Conservation (phyloP, 2,329 filamentous ascomycete species). For the Diaporthe longicolla region DNA sequence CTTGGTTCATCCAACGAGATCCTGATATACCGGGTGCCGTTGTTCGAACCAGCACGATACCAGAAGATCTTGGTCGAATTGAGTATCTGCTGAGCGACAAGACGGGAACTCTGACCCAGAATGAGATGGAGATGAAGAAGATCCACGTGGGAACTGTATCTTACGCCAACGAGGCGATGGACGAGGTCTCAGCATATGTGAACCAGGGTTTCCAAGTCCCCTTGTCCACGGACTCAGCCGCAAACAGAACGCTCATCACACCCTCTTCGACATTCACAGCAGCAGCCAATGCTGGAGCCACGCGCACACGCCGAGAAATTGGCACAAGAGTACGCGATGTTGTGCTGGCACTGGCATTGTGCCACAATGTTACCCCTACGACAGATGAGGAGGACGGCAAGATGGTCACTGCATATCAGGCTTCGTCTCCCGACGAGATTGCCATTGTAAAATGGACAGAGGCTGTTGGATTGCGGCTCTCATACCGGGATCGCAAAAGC, state of each 20-base stretch:
- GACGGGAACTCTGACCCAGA: conserved; percentile 97
- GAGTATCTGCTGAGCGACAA: conserved; percentile 98
- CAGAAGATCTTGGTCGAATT: conserved; percentile 94
- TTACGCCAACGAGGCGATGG: conserved; percentile 99
- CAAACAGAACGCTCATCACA: conserved; percentile 74
- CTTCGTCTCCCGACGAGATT: conserved; percentile 97
- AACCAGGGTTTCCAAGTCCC: conserved; percentile 82
- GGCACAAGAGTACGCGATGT: conserved; percentile 93
- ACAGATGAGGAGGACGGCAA: conserved; percentile 86
- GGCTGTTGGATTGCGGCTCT: conserved; percentile 86
- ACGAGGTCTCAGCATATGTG: conserved; percentile 91
- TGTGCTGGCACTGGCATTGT: conserved; percentile 90
- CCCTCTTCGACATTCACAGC: conserved; percentile 79
- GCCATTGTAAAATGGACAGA: conserved; percentile 98
- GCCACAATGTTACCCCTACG: conserved; percentile 97
- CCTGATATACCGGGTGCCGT: conserved; percentile 91
- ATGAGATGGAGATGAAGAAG: conserved; percentile 99
- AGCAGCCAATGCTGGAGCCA: conserved; percentile 74
- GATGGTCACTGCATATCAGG: conserved; percentile 88
- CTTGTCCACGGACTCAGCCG: conserved; percentile 59
- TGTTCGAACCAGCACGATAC: conserved; percentile 96
- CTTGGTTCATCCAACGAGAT: conserved; percentile 94
- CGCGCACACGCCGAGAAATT: conserved; percentile 91
- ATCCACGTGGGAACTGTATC: conserved; percentile 98
- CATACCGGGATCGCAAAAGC: conserved; percentile 87